Base-by-base conservation (phyloP, 1,284 basidiomycete species). In the Irpex rosettiformis region DNA sequence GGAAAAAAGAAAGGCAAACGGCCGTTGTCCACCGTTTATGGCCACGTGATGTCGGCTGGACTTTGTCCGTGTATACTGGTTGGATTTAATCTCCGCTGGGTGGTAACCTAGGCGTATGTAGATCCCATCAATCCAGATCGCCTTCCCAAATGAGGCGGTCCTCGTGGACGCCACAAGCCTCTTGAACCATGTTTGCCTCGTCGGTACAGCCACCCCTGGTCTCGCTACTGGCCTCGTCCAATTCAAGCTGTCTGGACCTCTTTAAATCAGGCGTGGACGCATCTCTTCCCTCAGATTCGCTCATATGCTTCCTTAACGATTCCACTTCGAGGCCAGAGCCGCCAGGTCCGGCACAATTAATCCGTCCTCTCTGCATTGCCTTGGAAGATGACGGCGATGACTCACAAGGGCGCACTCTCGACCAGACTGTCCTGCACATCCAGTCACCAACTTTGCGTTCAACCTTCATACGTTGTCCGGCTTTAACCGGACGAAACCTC, bases 221-320 rank as follows among this genome's bases (percentile, higher is more conserved):
- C 28, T 91, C 88, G 8, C 70, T 95, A 13, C 91, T 94, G 67
- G 93, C 91, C 5, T 91, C 91, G 0, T 88, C 89, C 1, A 83
- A 84, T 11, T 81, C 84, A 63, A 72, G 82, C 58, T 80, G 87
- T 63, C 72, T 93, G 27, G 75, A 78, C 6, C 72, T 93, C 0
- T 94, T 89, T 72, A 73, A 71, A 0, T 60, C 70, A 0, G 72
- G 77, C 18, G 75, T 72, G n/a, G 90, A 93, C 67, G 21, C 66
- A 1, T 70, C 75, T 18, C 71, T 88, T 0, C 80, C 83, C 1
- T 69, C 79, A 4, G 86, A 90, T 66, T 91, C 90, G 0, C 81
- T 86, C 63, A 75, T 91, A 33, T 82, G 83, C 58, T 72, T 88
- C 11, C 70, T 94, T 11, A 76, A 84, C 48, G 92, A 94, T 69